Evolutionary conservation across 1,284 basidiomycete genomes (phyloP), one percentile per base, ranked within the genome.

Genomic region (Cryptococcus sp.): DNA sequence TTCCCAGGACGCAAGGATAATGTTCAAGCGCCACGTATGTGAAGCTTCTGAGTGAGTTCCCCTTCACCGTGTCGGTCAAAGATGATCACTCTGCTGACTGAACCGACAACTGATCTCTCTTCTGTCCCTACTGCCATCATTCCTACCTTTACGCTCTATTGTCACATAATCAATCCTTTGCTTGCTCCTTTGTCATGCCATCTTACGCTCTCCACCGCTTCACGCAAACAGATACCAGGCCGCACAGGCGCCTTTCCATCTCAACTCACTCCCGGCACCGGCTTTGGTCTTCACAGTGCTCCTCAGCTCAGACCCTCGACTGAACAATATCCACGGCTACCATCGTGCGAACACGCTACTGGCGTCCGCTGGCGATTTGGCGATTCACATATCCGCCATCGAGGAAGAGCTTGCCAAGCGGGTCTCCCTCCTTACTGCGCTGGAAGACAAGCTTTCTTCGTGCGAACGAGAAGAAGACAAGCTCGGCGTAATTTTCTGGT

Each of bases 21-120:
- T 75, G 71, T 79, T 79, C 66, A 73, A 77, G 73, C 66, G 73
- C 60, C 78, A 79, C 64, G 70, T 79, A 30, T 79, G 78, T 57
- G 75, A 76, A 54, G 65, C 68, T 15, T 50, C 61, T 22, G 78
- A 79, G 78, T 79, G 55, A 72, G 78, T 76, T 1, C 20, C 10
- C 13, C 10, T 8, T 35, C 13, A 10, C 30, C 13, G 8, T 35
- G 30, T 13, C 30, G 30, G 8, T 35, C 30, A 35, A 10, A 5
- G 5, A 35, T 8, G 13, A 10, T 13, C 30, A 35, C 30, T 35
- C 2, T 10, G 30, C 30, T 35, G 3, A 35, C 30, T 13, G 30
- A 35, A 35, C 10, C 13, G 30, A 35, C 30, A 35, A 35, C 2
- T 35, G 30, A 35, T 13, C 30, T 10, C 30, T 13, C 2, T 13